A percentile compares a stretch with the other conserved stretches of the same genome.
These are phyloP conservation scores for Ceratobasidium sp. DNA, from an alignment of 1,284 basidiomycete species.

Conservation along the genomic window DNA sequence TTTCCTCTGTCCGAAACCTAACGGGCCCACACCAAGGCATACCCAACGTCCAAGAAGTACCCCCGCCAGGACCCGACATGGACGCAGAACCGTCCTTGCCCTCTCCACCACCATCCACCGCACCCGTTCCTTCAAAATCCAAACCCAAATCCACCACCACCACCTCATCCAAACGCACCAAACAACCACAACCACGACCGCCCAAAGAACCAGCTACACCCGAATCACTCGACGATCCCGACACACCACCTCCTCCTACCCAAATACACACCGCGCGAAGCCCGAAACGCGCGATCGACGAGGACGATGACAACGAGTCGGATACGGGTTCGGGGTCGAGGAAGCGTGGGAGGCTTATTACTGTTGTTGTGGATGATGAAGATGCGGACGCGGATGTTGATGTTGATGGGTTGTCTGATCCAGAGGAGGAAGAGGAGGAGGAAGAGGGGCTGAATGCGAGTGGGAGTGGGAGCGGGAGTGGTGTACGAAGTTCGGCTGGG, in stretches of 20 bases:
- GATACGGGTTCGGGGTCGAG: background rate
- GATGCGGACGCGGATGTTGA: slow-evolving; percentile 46
- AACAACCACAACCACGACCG: background rate
- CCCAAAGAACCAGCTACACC: slow-evolving; percentile 52
- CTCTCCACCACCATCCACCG: slow-evolving; percentile 43
- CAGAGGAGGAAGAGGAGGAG: slow-evolving; percentile 50
- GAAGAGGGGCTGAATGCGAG: too few relatives aligned
- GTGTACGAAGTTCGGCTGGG: slow-evolving; percentile 49
- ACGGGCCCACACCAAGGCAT: slow-evolving; percentile 84
- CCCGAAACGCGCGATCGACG: slow-evolving; percentile 38
- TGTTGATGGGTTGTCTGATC: background rate
- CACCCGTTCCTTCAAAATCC: background rate
- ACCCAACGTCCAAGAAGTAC: slow-evolving; percentile 67
- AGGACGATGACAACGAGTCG: slow-evolving; percentile 19
- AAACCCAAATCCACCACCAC: slow-evolving; percentile 1
- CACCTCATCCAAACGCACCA: slow-evolving; percentile 24
- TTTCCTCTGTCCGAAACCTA: slow-evolving; percentile 89
- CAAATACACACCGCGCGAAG: slow-evolving; percentile 53
- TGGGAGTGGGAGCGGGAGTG: slow-evolving; percentile 35
- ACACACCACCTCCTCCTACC: slow-evolving; percentile 44
- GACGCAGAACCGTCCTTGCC: slow-evolving; percentile 49
- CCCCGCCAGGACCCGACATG: slow-evolving; percentile 47
- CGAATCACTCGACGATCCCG: slow-evolving; percentile 42
- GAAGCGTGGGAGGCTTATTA: slow-evolving; percentile 25
- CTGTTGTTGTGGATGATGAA: slow-evolving; percentile 58